Evolutionary conservation across 768 basidiomycete species (phyloP), one percentile per base, ranked within the genome.

Genomic region (Suillus subluteus): DNA sequence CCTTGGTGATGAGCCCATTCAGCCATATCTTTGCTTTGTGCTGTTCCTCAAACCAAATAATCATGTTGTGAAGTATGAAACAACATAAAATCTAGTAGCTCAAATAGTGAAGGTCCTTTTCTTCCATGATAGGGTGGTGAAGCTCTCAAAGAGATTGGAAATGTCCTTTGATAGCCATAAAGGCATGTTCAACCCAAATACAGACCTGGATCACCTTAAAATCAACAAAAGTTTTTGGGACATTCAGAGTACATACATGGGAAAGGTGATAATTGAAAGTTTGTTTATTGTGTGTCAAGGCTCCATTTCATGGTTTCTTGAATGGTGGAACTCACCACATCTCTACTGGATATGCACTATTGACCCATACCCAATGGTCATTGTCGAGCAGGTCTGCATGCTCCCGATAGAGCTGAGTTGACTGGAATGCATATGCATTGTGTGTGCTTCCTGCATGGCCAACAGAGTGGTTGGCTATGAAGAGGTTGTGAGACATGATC

Each of bases 321-420:
- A n/a, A 75, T 52, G 73, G 73, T 23, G 66, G 16, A 15, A 75
- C 62, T 62, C 73, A 74, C 72, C 73, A 74, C 12, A 48, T 59
- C 23, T 67, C 62, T 38, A 37, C 43, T 1, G 35, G 11, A 32
- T 69, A 69, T 26, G 66, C 56, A 9, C 58, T 65, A 23, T 69
- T 55, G n/a, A 64, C 62, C 40, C 67, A 70, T 30, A 70, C 41
- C 69, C 69, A 70, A 23, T 70, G 58, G 58, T 62, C 38, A 3
- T 43, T 8, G 40, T n/a, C 37, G 38, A 66, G 66, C 8, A 68
- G 66, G 8, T 55, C 43, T 21, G 46, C 35, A 38, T 62, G 65
- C 30, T 44, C n/a, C 6, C 15, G 26, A n/a, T 44, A 23, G 52
- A 64, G n/a, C 16, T 15, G 3, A 52, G 63, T 67, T 12, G 50